Percentiles rank a stretch among this genome's conserved stretches.
These are phyloP conservation scores for Aspergillus eucalypticola DNA, from an alignment of 2,329 filamentous ascomycete genomes.

Conservation along the genomic window DNA sequence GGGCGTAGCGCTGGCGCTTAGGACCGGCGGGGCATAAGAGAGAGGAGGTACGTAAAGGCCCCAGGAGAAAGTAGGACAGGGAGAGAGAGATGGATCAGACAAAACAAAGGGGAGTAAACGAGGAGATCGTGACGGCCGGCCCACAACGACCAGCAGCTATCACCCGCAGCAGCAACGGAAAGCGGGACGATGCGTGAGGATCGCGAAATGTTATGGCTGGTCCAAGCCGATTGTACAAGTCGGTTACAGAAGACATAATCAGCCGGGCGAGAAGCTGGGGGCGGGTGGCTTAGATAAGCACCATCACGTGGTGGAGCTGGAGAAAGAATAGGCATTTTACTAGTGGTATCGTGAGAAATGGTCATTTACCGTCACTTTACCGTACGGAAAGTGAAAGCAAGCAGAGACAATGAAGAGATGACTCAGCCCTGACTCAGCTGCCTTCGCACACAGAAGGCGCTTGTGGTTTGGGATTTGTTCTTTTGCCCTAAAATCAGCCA, in stretches of 20 bases:
- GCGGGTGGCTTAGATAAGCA: neutral
- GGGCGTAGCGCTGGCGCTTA: constrained; percentile 39
- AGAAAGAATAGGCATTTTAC: neutral
- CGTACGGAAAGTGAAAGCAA: neutral
- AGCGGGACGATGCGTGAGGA: constrained; percentile 12
- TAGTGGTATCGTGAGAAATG: neutral
- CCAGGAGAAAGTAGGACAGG: constrained; percentile 2
- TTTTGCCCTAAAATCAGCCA: constrained; percentile 34
- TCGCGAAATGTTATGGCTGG: constrained; percentile 19
- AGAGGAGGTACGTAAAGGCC: constrained; percentile 8
- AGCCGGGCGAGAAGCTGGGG: constrained; percentile 14
- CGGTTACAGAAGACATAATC: constrained; percentile 13
- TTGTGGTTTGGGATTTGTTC: constrained; percentile 33
- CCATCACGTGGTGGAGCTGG: neutral
- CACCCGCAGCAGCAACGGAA: constrained; percentile 12
- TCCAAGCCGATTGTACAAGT: constrained; percentile 14
- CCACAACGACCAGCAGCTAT: constrained; percentile 17
- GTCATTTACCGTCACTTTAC: neutral
- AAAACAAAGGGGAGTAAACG: constrained; percentile 9
- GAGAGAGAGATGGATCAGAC: neutral
- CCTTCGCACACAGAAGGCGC: constrained; percentile 35
- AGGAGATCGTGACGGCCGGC: constrained; percentile 13
- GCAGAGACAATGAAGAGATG: constrained; percentile 6
- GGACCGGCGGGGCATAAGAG: constrained; percentile 39
- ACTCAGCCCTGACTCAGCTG: constrained; percentile 29